These are phyloP conservation scores for Glycine tomentella DNA, from an alignment of 306 rosid species.

Conservation along the genomic window DNA sequence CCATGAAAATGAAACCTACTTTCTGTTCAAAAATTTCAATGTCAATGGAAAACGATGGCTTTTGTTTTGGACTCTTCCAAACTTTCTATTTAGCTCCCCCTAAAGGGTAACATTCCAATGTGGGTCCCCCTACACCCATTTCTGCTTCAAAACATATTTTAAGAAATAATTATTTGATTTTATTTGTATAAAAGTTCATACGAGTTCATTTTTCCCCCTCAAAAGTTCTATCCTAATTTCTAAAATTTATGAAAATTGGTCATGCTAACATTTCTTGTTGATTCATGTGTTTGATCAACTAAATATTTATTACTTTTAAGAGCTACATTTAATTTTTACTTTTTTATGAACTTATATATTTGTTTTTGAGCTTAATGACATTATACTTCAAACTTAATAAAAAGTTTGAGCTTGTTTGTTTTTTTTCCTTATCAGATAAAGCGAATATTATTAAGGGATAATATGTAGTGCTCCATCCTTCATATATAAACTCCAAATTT, in stretches of 20 bases:
- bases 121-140: slow-evolving; percentile 25
- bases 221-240: neutral
- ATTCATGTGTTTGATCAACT: neutral
- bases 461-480: no score
- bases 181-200: neutral
- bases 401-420: neutral
- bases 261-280: neutral
- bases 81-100: slow-evolving; percentile 43
- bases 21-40: slow-evolving; percentile 6
- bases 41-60: slow-evolving; percentile 37
- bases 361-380: neutral
- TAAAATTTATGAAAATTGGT: neutral
- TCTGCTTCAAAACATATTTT: neutral
- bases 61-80: slow-evolving; percentile 34
- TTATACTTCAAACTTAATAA: no score
- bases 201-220: neutral
- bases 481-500: neutral
- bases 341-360: neutral
- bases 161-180: neutral
- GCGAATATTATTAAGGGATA: no score
- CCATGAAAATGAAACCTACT: slow-evolving; percentile 37
- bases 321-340: neutral
- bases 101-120: neutral
- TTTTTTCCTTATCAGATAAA: no score
- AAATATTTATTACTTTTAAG: neutral